A percentile compares a stretch with the other conserved stretches of the same genome.
phyloP scores from a whole-genome alignment of 176 grass and related monocot genomes.

The Puccinellia tenuiflora region DNA sequence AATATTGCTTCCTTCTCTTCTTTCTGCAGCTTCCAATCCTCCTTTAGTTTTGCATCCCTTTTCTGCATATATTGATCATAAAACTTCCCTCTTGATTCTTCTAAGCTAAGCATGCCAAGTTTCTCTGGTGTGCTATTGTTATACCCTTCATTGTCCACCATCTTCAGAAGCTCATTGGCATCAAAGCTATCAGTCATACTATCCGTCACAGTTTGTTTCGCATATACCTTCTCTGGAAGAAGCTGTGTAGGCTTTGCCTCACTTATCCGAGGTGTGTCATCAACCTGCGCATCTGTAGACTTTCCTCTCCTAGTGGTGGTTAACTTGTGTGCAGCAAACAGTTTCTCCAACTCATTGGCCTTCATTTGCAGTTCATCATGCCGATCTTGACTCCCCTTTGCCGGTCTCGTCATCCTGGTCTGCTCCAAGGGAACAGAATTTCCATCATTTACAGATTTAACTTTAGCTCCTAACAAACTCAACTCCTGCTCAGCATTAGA shows the following conservation, averaged over 20 bases:
- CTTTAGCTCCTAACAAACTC: conserved; percentile 31
- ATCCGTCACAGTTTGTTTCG: conserved; percentile 41
- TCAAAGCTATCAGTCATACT: conserved; percentile 43
- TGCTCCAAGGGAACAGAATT: conserved; percentile 27
- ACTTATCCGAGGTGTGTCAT: conserved; percentile 41
- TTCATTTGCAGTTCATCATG: conserved; percentile 84
- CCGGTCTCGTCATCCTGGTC: conserved; percentile 31
- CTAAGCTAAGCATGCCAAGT: conserved; percentile 48
- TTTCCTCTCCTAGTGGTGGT: conserved; percentile 63
- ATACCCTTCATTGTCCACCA: conserved; percentile 50
- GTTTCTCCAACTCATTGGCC: conserved; percentile 88
- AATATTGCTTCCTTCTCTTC: conserved; percentile 77
- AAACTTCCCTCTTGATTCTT: conserved; percentile 88
- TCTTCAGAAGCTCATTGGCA: conserved; percentile 67
- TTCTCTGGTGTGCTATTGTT: conserved; percentile 42
- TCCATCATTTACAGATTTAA: conserved; percentile 27
- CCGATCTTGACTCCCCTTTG: conserved; percentile 67
- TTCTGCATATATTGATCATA: conserved; percentile 94
- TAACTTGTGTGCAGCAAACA: conserved; percentile 85
- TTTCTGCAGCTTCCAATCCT: conserved; percentile 68
- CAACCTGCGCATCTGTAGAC: conserved; percentile 34
- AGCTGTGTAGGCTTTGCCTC: conserved; percentile 37
- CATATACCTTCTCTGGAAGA: conserved; percentile 43
- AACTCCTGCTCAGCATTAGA: conserved; percentile 32
- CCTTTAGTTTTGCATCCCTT: conserved; percentile 86